A percentile compares a stretch with the other conserved stretches of the same genome.
Evolutionary conservation across 768 basidiomycete species (phyloP).

Genomic region (Tylopilus balloui): DNA sequence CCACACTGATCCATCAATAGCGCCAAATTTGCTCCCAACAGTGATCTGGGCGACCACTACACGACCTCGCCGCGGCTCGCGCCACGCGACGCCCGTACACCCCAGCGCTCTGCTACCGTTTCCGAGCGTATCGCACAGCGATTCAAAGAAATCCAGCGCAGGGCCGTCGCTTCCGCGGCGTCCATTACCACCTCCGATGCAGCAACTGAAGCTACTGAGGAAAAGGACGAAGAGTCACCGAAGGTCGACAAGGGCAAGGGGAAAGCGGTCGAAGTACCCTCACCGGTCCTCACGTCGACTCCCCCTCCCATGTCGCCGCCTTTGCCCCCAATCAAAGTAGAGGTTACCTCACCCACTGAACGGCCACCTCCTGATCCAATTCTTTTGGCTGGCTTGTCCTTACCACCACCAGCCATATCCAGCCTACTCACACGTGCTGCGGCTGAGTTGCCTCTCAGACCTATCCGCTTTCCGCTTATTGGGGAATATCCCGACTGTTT

Average conservation of each 20-base stretch:
- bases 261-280: slow-evolving; percentile 46
- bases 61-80: slow-evolving; percentile 72
- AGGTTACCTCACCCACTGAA: slow-evolving; percentile 34
- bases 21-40: slow-evolving; percentile 81
- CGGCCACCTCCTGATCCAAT: slow-evolving; percentile 50
- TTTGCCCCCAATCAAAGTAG: slow-evolving; percentile 43
- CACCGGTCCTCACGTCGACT: slow-evolving; percentile 37
- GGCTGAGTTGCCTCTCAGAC: slow-evolving; percentile 61
- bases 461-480: slow-evolving; percentile 71
- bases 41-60: slow-evolving; percentile 61
- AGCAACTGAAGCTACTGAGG: slow-evolving; percentile 25
- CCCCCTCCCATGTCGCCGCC: slow-evolving; percentile 64
- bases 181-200: slow-evolving; percentile 25
- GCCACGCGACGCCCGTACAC: slow-evolving; percentile 52
- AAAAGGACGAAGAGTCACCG: slow-evolving; percentile 34
- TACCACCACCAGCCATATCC: slow-evolving; percentile 62
- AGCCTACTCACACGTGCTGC: slow-evolving; percentile 68
- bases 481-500: slow-evolving; percentile 87
- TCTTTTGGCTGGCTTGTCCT: slow-evolving; percentile 68
- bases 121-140: slow-evolving; percentile 84
- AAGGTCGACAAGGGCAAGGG: slow-evolving; percentile 86
- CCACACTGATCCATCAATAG: slow-evolving; percentile 37
- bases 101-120: slow-evolving; percentile 69
- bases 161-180: slow-evolving; percentile 34
- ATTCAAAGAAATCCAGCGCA: slow-evolving; percentile 73